Conservation (phyloP, 345 rosid genomes). For the Pugionium dolabratum region DNA sequence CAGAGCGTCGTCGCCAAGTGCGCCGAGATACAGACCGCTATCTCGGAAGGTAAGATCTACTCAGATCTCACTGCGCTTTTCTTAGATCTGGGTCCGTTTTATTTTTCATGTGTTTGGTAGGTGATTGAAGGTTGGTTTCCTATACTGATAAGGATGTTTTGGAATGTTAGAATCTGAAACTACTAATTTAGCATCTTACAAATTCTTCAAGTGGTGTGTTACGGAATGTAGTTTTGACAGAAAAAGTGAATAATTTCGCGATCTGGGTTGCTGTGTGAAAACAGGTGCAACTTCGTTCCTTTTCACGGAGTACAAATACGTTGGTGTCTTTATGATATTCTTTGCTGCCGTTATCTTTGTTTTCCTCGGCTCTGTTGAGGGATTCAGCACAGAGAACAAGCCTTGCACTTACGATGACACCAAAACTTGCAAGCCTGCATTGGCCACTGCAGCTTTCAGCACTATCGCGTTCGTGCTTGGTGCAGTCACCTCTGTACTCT, state of each 20-base stretch:
- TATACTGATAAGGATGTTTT: too few relatives aligned
- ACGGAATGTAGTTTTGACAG: neutral
- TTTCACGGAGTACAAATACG: slow-evolving; percentile 61
- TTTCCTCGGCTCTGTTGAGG: slow-evolving; percentile 73
- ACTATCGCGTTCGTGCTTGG: slow-evolving; percentile 76
- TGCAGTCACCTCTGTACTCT: slow-evolving; percentile 68
- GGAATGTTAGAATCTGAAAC: too few relatives aligned
- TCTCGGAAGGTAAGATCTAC: slow-evolving; percentile 61
- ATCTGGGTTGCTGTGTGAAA: slow-evolving; percentile 6
- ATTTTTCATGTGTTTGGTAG: neutral
- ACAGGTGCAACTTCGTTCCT: slow-evolving; percentile 73
- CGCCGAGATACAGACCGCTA: slow-evolving; percentile 80
- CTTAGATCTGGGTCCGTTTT: slow-evolving; percentile 34
- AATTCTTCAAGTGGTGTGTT: too few relatives aligned
- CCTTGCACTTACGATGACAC: slow-evolving; percentile 62
- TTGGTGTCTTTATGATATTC: slow-evolving; percentile 59
- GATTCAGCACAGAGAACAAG: slow-evolving; percentile 66
- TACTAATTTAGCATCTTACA: too few relatives aligned
- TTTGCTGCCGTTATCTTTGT: slow-evolving; percentile 60
- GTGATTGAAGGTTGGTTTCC: too few relatives aligned
- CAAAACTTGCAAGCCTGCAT: slow-evolving; percentile 77
- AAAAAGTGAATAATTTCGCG: neutral
- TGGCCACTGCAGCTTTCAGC: slow-evolving; percentile 83
- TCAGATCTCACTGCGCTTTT: slow-evolving; percentile 31
- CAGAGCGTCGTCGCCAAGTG: slow-evolving; percentile 61